A percentile compares a stretch with the other conserved stretches of the same genome.
These are phyloP conservation scores for Elaeagnus macrophylla DNA, from an alignment of 306 rosid genomes.

Conservation along the genomic window DNA sequence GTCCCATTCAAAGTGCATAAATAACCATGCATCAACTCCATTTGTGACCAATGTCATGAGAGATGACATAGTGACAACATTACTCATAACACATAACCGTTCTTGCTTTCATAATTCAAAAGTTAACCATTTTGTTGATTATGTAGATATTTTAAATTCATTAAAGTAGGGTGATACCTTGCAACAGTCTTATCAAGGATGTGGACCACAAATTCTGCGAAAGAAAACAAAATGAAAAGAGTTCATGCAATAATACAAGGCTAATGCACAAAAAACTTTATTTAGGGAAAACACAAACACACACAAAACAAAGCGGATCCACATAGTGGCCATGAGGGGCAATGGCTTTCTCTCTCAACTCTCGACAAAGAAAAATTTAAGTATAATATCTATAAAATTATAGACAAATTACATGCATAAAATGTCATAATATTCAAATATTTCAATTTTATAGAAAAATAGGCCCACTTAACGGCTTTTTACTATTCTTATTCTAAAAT, in stretches of 20 bases:
- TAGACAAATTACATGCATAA: too few relatives aligned
- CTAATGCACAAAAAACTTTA: neutral
- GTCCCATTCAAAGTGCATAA: too few relatives aligned
- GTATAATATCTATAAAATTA: too few relatives aligned
- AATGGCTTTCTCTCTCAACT: too few relatives aligned
- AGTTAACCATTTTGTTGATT: neutral
- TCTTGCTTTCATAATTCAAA: constrained; percentile 7
- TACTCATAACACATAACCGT: neutral
- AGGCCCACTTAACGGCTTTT: too few relatives aligned
- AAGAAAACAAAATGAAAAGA: constrained; percentile 5
- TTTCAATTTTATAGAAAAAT: too few relatives aligned
- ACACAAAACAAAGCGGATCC: neutral
- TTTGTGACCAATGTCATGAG: neutral
- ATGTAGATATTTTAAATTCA: constrained; percentile 6
- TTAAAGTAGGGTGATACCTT: constrained; percentile 46
- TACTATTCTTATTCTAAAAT: too few relatives aligned
- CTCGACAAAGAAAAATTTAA: too few relatives aligned
- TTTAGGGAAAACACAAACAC: neutral
- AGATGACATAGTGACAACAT: neutral
- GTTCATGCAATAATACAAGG: neutral
- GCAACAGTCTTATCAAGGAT: constrained; percentile 71
- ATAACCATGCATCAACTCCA: neutral
- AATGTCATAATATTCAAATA: too few relatives aligned
- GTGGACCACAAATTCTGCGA: constrained; percentile 69
- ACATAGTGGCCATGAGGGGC: too few relatives aligned